phyloP scores from a whole-genome alignment of 805 yeast species.

The Yamadazyma paraphyllophila region DNA sequence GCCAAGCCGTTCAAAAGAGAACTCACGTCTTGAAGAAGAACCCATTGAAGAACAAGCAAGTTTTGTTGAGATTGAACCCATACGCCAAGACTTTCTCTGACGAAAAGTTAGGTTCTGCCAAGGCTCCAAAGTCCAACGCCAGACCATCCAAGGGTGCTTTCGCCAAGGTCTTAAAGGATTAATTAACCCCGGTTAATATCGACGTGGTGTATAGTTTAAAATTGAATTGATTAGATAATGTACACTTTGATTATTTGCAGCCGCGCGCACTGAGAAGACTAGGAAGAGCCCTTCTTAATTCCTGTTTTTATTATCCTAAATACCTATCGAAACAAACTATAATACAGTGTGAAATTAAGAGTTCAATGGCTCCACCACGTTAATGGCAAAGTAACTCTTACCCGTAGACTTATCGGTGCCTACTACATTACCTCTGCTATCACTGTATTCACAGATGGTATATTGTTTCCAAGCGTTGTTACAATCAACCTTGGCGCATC shows the following conservation, averaged over 20 bases:
- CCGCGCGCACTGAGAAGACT: too few species aligned
- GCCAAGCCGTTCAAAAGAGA: constrained; percentile 91
- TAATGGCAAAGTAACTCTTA: constrained; percentile 36
- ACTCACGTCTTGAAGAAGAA: constrained; percentile 96
- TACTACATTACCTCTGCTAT: constrained; percentile 50
- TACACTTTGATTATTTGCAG: constrained; percentile 1
- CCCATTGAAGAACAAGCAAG: constrained; percentile 96
- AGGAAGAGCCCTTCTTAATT: too few species aligned
- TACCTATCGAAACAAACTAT: not conserved
- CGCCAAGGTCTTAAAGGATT: constrained; percentile 60
- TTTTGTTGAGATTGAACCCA: constrained; percentile 97
- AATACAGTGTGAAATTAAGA: constrained; percentile 1
- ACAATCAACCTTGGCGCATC: constrained; percentile 61
- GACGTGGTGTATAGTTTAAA: constrained; percentile 6
- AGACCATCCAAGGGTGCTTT: constrained; percentile 73
- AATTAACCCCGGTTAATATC: constrained; percentile 16
- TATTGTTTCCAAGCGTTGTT: constrained; percentile 52
- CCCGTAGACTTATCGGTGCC: constrained; percentile 33
- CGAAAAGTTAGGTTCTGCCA: constrained; percentile 83
- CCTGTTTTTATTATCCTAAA: too few species aligned
- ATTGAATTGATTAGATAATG: constrained; percentile 11
- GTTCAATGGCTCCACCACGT: constrained; percentile 39
- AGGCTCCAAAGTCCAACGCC: constrained; percentile 62
- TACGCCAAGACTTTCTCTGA: constrained; percentile 97
- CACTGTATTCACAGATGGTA: constrained; percentile 67